Evolutionary conservation across 768 basidiomycete species (phyloP), one percentile per base, ranked within the genome.

Genomic region (Lyophyllum atratum): DNA sequence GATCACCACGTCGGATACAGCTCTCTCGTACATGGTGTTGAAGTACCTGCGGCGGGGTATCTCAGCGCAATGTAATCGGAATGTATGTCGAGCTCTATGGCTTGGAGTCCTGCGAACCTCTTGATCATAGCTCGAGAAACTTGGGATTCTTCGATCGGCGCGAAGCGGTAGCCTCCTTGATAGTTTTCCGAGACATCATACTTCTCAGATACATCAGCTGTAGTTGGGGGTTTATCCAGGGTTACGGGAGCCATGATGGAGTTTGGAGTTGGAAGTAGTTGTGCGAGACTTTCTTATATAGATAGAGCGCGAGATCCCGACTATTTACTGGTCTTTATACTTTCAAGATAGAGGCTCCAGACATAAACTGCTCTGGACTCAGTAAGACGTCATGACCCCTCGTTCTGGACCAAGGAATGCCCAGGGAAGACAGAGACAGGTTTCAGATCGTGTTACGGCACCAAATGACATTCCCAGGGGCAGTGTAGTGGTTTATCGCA

Each of bases 91-190:
- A n/a, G 14, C 6, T 43, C 31, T n/a, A n/a, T n/a, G n/a, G n/a
- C n/a, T n/a, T n/a, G n/a, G n/a, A n/a, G n/a, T n/a, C n/a, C n/a
- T n/a, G n/a, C 56, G 33, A n/a, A 86, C 85, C 88, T 73, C 71
- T 83, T 86, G 63, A 87, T 89, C 88, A 90, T 90, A 45, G 87
- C 87, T 42, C 89, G 76, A 9, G 87, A 84, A 2, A 91, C 89
- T 60, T 90, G 83, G 8, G 88, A 85, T 72, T 91, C 90, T 63
- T 86, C 79, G 55, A 90, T 88, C 2, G 88, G 87, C 2, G 87
- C 87, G 56, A 89, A 90, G 29, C 77, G 78, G 72, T 87, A 89
- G 55, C 80, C 68, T 3, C 88, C 89, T 24, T 83, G 73, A 62
- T 87, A 89, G 66, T 85, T 72, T 63, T 85, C 84, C 25, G 64